Evolutionary conservation across 495 filamentous ascomycete genomes (phyloP).

Genomic region (Astrothelium macrocarpum): DNA sequence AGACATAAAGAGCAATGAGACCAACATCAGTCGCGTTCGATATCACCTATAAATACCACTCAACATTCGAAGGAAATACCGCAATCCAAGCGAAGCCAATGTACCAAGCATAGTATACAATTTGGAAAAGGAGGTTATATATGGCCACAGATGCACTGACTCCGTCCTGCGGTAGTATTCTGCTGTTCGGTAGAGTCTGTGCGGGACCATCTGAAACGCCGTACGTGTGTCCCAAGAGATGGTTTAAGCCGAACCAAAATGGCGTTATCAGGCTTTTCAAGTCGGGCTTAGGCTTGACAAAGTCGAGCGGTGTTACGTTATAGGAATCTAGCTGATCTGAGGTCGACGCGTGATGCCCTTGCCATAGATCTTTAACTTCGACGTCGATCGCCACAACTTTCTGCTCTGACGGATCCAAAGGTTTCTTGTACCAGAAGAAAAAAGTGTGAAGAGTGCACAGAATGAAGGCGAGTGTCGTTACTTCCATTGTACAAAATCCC

Average conservation of each 20-base stretch:
- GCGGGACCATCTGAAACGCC: not conserved
- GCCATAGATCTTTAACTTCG: not conserved
- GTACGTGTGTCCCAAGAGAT: not conserved
- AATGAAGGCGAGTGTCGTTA: constrained; percentile 13
- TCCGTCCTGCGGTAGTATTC: not conserved
- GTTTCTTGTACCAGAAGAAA: constrained; percentile 18
- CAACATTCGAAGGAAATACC: not conserved
- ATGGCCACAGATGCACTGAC: not conserved
- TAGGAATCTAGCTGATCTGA: not conserved
- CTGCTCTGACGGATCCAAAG: constrained; percentile 11
- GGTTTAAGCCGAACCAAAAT: constrained; percentile 9
- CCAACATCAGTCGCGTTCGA: not conserved
- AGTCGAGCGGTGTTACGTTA: constrained; percentile 11
- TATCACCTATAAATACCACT: not conserved
- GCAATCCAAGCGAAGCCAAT: not conserved
- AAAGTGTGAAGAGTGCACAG: constrained; percentile 13
- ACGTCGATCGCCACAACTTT: not conserved
- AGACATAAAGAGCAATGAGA: not conserved
- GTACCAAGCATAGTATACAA: not conserved
- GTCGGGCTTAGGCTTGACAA: not conserved
- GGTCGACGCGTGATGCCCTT: not conserved
- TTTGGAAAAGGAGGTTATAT: not conserved
- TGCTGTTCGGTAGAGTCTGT: not conserved
- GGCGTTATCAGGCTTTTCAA: not conserved
- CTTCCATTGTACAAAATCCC: constrained; percentile 13